Percentiles rank a stretch among this genome's conserved stretches.
phyloP scores from a whole-genome alignment of 352 stramenopile genomes.

The Phytophthora tubulina region DNA sequence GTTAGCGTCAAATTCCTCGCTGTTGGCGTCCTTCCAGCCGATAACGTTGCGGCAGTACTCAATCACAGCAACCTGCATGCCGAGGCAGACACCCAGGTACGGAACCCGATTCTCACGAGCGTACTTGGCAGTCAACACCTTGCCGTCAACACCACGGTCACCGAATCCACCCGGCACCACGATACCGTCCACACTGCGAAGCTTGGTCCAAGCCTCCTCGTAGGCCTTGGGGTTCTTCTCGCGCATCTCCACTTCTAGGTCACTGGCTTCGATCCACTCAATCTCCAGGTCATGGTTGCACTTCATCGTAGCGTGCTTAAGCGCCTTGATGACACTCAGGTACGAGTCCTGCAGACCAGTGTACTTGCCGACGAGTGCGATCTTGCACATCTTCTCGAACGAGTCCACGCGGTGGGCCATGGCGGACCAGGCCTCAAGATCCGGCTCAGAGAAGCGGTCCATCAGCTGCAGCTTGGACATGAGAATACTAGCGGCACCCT shows the following conservation, averaged over 20 bases:
- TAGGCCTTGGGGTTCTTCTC: slow-evolving; percentile 76
- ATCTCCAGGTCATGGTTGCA: slow-evolving; percentile 95
- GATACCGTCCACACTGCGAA: slow-evolving; percentile 94
- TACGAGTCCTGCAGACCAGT: slow-evolving; percentile 99
- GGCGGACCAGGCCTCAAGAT: slow-evolving; percentile 82
- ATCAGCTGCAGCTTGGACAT: slow-evolving; percentile 94
- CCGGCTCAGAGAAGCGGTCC: slow-evolving; percentile 80
- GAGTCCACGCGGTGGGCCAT: slow-evolving; percentile 96
- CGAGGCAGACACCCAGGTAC: slow-evolving; percentile 98
- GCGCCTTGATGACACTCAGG: slow-evolving; percentile 98
- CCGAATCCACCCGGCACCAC: slow-evolving; percentile 99
- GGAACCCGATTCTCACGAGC: slow-evolving; percentile 96
- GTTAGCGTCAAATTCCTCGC: slow-evolving; percentile 94
- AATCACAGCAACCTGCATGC: slow-evolving; percentile 96
- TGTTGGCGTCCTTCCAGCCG: slow-evolving; percentile 94
- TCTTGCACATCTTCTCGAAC: slow-evolving; percentile 93
- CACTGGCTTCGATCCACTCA: slow-evolving; percentile 98
- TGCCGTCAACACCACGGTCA: slow-evolving; percentile 97
- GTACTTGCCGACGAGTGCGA: slow-evolving; percentile 99
- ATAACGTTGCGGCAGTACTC: slow-evolving; percentile 97
- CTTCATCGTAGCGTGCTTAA: slow-evolving; percentile 96
- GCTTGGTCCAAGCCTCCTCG: slow-evolving; percentile 92
- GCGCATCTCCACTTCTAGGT: slow-evolving; percentile 92
- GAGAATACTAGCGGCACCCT: slow-evolving; percentile 95
- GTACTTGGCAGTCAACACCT: slow-evolving; percentile 97